phyloP scores from a whole-genome alignment of 495 filamentous ascomycete species.

The Penicillium fimorum region DNA sequence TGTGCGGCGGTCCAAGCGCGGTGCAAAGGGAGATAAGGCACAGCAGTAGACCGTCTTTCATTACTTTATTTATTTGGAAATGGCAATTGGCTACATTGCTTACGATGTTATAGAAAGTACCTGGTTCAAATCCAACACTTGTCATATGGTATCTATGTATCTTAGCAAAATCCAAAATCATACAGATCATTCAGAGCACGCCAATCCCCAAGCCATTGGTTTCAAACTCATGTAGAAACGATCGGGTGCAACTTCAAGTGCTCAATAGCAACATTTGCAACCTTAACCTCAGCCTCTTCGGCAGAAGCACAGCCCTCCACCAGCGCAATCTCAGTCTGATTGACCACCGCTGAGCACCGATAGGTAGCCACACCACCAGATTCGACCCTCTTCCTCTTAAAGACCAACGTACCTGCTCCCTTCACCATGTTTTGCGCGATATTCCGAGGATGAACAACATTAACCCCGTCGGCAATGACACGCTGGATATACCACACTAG shows the following conservation, averaged over 20 bases:
- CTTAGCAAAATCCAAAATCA: too few relatives aligned
- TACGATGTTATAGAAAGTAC: not conserved
- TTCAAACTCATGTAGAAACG: not conserved
- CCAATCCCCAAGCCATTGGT: not conserved
- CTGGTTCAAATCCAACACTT: not conserved
- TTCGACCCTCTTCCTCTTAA: constrained; percentile 19
- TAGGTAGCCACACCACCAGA: constrained; percentile 5
- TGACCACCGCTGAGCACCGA: constrained; percentile 13
- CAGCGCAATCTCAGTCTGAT: constrained; percentile 6
- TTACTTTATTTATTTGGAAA: not conserved
- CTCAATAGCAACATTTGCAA: constrained; percentile 22
- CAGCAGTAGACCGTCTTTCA: constrained; percentile 7
- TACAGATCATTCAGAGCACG: not conserved
- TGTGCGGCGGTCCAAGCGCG: constrained; percentile 28
- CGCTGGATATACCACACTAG: constrained; percentile 61
- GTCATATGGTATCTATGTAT: not conserved
- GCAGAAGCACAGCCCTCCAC: constrained; percentile 15
- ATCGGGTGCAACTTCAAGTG: constrained; percentile 5
- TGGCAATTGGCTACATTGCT: not conserved
- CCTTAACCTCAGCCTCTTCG: constrained; percentile 33
- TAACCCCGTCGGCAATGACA: constrained; percentile 56
- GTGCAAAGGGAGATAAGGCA: constrained; percentile 19
- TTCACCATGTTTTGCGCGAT: constrained; percentile 59
- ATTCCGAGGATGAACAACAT: constrained; percentile 74
- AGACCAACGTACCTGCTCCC: constrained; percentile 12